Percentiles rank a stretch among this genome's conserved stretches.
phyloP scores from a whole-genome alignment of 306 rosid genomes.

The Neltuma alba region DNA sequence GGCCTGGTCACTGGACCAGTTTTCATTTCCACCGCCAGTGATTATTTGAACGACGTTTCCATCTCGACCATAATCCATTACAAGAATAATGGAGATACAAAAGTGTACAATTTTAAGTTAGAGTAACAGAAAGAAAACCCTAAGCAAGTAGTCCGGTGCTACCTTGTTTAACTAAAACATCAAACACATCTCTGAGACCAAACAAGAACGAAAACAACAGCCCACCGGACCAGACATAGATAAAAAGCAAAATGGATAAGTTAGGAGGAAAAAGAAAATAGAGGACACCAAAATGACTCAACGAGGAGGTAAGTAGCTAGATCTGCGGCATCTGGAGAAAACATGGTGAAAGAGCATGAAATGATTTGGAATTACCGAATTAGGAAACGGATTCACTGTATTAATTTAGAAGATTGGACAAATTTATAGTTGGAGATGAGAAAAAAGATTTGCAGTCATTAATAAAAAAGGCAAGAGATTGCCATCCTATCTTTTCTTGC shows the following conservation, averaged over 20 bases:
- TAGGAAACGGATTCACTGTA: constrained; percentile 11
- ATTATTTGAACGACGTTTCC: constrained; percentile 82
- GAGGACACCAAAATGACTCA: constrained; percentile 27
- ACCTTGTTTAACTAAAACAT: neutral
- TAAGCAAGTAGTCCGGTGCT: constrained; percentile 29
- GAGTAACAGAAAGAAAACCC: constrained; percentile 39
- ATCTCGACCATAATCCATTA: constrained; percentile 76
- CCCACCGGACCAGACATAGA: constrained; percentile 9
- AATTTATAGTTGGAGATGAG: neutral
- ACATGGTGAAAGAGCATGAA: constrained; percentile 9
- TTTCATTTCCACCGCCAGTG: constrained; percentile 62
- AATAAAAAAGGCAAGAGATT: neutral
- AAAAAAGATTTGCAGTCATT: constrained; percentile 26
- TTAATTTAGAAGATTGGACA: neutral
- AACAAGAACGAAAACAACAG: neutral
- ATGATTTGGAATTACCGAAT: neutral
- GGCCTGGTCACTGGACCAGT: constrained; percentile 75
- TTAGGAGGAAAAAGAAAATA: neutral
- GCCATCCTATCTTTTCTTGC: no score
- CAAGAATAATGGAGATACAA: neutral
- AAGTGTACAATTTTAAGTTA: neutral
- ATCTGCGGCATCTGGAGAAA: neutral
- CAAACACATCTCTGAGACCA: neutral
- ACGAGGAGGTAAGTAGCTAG: constrained; percentile 18
- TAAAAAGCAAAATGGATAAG: neutral